Conservation (phyloP, 2,329 filamentous ascomycete genomes). For the Aspergillus quadrilineatus region DNA sequence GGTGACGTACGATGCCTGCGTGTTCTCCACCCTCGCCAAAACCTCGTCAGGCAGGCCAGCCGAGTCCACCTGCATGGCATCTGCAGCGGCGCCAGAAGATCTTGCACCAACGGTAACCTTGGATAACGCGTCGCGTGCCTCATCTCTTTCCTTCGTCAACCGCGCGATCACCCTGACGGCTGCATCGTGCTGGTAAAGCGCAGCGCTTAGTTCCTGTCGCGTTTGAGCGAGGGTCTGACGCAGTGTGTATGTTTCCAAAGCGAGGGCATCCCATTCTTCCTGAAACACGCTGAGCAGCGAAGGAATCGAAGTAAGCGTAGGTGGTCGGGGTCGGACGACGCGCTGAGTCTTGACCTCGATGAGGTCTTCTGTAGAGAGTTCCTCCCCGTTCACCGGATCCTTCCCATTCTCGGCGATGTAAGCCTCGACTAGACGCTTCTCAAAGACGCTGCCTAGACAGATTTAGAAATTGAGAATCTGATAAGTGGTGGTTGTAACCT, state of each 20-base stretch:
- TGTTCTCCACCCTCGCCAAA: slow-evolving; percentile 71
- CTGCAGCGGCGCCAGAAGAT: slow-evolving; percentile 54
- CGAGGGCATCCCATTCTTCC: slow-evolving; percentile 95
- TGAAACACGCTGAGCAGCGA: slow-evolving; percentile 92
- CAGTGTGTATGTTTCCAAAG: slow-evolving; percentile 86
- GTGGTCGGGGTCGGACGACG: slow-evolving; percentile 83
- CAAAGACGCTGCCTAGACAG: slow-evolving; percentile 75
- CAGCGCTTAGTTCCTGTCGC: slow-evolving; percentile 87
- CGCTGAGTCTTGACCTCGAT: slow-evolving; percentile 81
- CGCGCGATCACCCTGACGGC: slow-evolving; percentile 93
- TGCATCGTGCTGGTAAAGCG: slow-evolving; percentile 95
- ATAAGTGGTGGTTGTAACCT: slow-evolving; percentile 38
- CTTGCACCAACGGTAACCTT: slow-evolving; percentile 72
- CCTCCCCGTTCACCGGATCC: slow-evolving; percentile 85
- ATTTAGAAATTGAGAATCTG: slow-evolving; percentile 28
- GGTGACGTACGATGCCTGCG: slow-evolving; percentile 69
- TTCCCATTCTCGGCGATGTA: slow-evolving; percentile 92
- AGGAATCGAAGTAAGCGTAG: slow-evolving; percentile 92
- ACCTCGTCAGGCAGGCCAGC: slow-evolving; percentile 72
- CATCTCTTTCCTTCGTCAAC: slow-evolving; percentile 85
- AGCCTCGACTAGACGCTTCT: slow-evolving; percentile 91
- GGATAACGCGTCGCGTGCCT: slow-evolving; percentile 84
- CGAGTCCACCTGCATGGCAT: slow-evolving; percentile 90
- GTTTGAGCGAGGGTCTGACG: slow-evolving; percentile 87
- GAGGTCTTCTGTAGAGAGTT: slow-evolving; percentile 79